phyloP scores from a whole-genome alignment of 495 filamentous ascomycete species.

The Penicillium longicatenatum region DNA sequence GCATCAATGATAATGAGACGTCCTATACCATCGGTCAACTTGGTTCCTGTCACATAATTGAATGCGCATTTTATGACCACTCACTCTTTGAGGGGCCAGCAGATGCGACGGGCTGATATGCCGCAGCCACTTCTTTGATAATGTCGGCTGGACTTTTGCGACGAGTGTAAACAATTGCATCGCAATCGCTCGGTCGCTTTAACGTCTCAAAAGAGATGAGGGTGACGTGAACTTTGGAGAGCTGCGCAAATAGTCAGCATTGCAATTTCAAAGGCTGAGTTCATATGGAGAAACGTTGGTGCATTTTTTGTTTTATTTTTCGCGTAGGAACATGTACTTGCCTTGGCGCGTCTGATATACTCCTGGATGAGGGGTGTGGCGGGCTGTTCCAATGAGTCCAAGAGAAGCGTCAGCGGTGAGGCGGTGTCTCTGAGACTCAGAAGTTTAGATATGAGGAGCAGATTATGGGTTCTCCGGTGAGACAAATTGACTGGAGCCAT shows the following conservation, averaged over 20 bases:
- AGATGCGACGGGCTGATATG: constrained; percentile 28
- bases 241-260: constrained; percentile 30
- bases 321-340: constrained; percentile 31
- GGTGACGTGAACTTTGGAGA: constrained; percentile 63
- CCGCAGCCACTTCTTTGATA: constrained; percentile 45
- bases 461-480: constrained; percentile 80
- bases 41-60: not conserved
- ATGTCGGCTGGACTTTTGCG: constrained; percentile 64
- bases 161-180: constrained; percentile 64
- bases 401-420: constrained; percentile 81
- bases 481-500: constrained; percentile 51
- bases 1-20: constrained; percentile 50
- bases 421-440: constrained; percentile 75
- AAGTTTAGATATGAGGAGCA: constrained; percentile 83
- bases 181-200: constrained; percentile 55
- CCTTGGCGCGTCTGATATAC: constrained; percentile 75
- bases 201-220: constrained; percentile 77
- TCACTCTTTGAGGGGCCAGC: constrained; percentile 36
- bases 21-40: constrained; percentile 25
- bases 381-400: constrained; percentile 85
- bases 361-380: constrained; percentile 69
- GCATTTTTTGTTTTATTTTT: not conserved
- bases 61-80: constrained; percentile 6
- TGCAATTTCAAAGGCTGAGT: constrained; percentile 22
- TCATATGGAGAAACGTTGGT: constrained; percentile 22